phyloP scores from a whole-genome alignment of 2,329 filamentous ascomycete genomes.

The Ascosphaera aggregata region DNA sequence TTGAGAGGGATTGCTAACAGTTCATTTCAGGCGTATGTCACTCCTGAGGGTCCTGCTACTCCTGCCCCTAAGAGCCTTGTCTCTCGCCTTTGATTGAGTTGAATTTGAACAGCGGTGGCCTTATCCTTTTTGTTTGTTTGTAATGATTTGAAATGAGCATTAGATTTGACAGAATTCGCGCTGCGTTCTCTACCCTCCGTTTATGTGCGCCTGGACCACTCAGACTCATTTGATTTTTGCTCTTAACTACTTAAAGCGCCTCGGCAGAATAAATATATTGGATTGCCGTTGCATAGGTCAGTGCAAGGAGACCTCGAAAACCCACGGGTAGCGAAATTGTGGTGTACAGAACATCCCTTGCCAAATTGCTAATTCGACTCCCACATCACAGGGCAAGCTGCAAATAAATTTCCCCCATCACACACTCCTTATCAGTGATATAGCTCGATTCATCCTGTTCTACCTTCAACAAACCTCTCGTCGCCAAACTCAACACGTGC shows the following conservation, averaged over 20 bases:
- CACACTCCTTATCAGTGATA: neutral
- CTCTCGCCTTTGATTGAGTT: no score
- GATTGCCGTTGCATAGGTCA: no score
- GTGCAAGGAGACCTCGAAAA: no score
- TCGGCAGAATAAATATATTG: neutral
- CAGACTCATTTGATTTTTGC: neutral
- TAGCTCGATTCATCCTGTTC: slow-evolving; percentile 25
- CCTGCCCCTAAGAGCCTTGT: slow-evolving; percentile 28
- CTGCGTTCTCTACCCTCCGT: neutral
- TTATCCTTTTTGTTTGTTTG: no score
- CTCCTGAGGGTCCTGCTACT: slow-evolving; percentile 33
- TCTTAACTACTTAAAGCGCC: neutral
- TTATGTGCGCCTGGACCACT: neutral
- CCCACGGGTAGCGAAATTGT: no score
- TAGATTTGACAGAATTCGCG: neutral
- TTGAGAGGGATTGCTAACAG: no score
- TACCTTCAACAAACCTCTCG: slow-evolving; percentile 38
- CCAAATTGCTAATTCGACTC: no score
- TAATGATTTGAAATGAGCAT: no score
- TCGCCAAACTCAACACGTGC: slow-evolving; percentile 48
- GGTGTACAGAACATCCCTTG: no score
- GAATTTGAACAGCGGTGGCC: no score
- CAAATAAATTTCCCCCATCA: slow-evolving; percentile 2
- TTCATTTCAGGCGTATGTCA: slow-evolving; percentile 40
- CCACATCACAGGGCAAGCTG: no score